Percentiles rank a stretch among this genome's conserved stretches.
Evolutionary conservation across 192 early-diverging fungal genomes (phyloP).

Genomic region (Entomortierella chlamydospora): DNA sequence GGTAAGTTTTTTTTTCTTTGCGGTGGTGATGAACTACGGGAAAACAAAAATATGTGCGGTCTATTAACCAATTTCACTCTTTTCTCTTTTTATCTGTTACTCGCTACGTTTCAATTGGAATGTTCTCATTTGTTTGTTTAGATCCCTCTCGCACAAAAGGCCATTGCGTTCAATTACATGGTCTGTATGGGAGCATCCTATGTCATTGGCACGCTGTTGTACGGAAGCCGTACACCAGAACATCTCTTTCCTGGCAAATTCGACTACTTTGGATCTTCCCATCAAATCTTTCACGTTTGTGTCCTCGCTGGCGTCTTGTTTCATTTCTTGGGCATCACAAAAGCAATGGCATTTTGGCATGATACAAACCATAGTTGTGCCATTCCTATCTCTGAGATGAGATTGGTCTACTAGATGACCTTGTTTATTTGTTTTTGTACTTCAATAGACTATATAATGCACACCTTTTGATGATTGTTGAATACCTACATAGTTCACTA

Average conservation of each 20-base stretch:
- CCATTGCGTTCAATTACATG: slow-evolving; percentile 73
- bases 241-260: slow-evolving; percentile 86
- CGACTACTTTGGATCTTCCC: slow-evolving; percentile 83
- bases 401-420: slow-evolving; percentile 1
- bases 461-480: background rate
- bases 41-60: background rate
- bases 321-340: slow-evolving; percentile 78
- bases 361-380: slow-evolving; percentile 49
- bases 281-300: slow-evolving; percentile 92
- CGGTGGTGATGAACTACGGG: background rate
- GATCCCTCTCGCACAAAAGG: slow-evolving; percentile 53
- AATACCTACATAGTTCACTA: too few species aligned
- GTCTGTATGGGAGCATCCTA: slow-evolving; percentile 82
- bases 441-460: background rate
- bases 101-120: too few species aligned
- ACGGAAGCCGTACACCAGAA: slow-evolving; percentile 89
- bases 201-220: slow-evolving; percentile 85
- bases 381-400: slow-evolving; percentile 41
- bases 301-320: slow-evolving; percentile 78
- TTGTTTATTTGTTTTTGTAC: background rate
- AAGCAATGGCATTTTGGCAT: slow-evolving; percentile 69
- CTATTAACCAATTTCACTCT: background rate
- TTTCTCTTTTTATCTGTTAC: too few species aligned
- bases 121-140: slow-evolving; percentile 15
- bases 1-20: slow-evolving; percentile 52